These are phyloP conservation scores for Xylariaceae sp. DNA, from an alignment of 2,329 filamentous ascomycete genomes.

Conservation along the genomic window DNA sequence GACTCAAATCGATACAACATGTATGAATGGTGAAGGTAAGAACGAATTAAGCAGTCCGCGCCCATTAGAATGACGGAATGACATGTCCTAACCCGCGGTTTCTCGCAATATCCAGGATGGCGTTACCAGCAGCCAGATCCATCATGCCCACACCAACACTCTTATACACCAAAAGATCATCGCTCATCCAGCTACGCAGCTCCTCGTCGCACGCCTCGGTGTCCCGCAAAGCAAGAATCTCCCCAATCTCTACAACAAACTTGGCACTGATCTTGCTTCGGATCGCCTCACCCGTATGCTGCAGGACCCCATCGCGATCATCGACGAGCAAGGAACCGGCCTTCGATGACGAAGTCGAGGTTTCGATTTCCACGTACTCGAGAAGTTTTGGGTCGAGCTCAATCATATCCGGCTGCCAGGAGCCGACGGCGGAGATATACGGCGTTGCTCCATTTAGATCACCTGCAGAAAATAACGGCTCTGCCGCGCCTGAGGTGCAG, in stretches of 20 bases:
- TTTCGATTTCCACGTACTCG: not conserved
- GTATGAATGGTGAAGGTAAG: no score
- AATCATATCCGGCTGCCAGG: constrained; percentile 20
- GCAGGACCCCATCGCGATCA: constrained; percentile 12
- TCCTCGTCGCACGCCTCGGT: not conserved
- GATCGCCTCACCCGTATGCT: constrained; percentile 12
- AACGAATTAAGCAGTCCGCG: no score
- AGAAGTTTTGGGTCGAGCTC: constrained; percentile 15
- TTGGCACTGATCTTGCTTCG: constrained; percentile 7
- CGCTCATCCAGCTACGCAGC: constrained; percentile 4
- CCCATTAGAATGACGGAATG: constrained; percentile 9
- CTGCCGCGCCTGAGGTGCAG: constrained; percentile 9
- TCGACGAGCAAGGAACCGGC: constrained; percentile 14
- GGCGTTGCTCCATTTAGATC: constrained; percentile 7
- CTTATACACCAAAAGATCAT: constrained; percentile 17
- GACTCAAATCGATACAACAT: not conserved
- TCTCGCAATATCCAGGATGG: constrained; percentile 12
- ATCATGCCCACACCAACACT: constrained; percentile 16
- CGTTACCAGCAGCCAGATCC: constrained; percentile 17
- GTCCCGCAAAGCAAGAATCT: constrained; percentile 1
- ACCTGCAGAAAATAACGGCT: constrained; percentile 13
- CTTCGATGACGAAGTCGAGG: constrained; percentile 3
- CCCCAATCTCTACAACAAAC: constrained; percentile 11
- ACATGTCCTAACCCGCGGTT: constrained; percentile 12
- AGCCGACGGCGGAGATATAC: constrained; percentile 17